These are phyloP conservation scores for Exophiala sideris DNA, from an alignment of 2,329 filamentous ascomycete genomes.

Conservation along the genomic window DNA sequence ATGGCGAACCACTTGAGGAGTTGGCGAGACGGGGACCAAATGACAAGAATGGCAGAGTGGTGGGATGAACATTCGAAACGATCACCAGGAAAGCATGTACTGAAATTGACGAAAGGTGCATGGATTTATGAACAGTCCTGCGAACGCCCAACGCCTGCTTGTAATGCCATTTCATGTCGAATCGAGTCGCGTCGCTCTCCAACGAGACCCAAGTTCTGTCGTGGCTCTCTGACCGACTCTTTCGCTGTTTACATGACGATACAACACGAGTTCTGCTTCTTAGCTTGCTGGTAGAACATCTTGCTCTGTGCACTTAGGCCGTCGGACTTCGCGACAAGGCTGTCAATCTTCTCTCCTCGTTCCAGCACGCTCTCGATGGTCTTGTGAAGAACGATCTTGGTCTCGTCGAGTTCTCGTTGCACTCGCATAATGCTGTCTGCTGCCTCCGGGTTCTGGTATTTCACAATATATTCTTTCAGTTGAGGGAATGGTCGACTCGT, in stretches of 20 bases:
- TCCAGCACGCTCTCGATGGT: conserved; percentile 73
- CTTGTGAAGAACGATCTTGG: conserved; percentile 95
- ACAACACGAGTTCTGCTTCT: conserved; percentile 62
- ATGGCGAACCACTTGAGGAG: conserved; percentile 42
- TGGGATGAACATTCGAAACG: neutral
- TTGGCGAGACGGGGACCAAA: conserved; percentile 31
- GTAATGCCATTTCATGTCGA: neutral
- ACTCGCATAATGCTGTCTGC: conserved; percentile 94
- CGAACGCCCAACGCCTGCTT: conserved; percentile 5
- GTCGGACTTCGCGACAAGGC: conserved; percentile 88
- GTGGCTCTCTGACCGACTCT: neutral
- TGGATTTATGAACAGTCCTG: neutral
- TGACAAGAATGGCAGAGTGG: neutral
- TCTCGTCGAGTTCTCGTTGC: conserved; percentile 94
- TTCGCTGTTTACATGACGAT: conserved; percentile 47
- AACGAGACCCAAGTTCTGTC: neutral
- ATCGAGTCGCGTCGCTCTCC: no score
- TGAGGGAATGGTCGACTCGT: conserved; percentile 62
- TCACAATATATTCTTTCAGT: conserved; percentile 70
- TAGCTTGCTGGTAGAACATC: conserved; percentile 83
- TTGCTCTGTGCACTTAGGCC: conserved; percentile 88
- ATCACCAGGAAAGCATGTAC: neutral
- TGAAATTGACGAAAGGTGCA: neutral
- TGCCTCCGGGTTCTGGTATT: conserved; percentile 43
- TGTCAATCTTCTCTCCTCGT: conserved; percentile 94